Evolutionary conservation across 805 yeast genomes (phyloP).

Genomic region (Saturnispora gosingensis): DNA sequence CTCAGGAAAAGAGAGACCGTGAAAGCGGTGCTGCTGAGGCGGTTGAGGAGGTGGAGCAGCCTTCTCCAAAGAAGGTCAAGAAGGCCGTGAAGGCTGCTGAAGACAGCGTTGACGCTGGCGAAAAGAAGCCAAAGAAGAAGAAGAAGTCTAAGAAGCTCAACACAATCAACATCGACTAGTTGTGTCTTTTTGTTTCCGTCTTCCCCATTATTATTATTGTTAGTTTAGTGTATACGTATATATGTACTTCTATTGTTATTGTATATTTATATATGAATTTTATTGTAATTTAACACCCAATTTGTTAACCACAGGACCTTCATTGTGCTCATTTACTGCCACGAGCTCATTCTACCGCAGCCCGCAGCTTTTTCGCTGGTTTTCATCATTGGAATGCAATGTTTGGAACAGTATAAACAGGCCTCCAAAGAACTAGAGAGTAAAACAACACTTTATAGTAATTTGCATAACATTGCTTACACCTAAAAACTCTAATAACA

Average conservation of each 20-base stretch:
- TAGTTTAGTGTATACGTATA: not conserved
- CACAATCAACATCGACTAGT: not conserved
- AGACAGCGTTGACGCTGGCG: constrained; percentile 1
- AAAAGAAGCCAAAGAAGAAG: constrained; percentile 37
- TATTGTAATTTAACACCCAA: not conserved
- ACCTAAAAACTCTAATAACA: too few species aligned
- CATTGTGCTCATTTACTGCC: not conserved
- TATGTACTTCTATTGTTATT: constrained; percentile 1
- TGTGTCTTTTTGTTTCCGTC: not conserved
- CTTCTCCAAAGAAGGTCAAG: not conserved
- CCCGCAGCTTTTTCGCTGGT: too few species aligned
- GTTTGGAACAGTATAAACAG: too few species aligned
- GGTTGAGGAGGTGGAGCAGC: not conserved
- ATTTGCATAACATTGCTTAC: too few species aligned
- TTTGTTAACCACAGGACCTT: too few species aligned
- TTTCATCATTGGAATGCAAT: too few species aligned
- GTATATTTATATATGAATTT: not conserved
- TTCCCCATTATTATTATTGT: not conserved
- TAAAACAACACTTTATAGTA: too few species aligned
- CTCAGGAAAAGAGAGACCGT: not conserved
- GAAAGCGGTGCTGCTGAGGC: not conserved
- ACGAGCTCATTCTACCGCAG: not conserved
- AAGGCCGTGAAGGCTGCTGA: constrained; percentile 2
- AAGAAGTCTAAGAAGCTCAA: constrained; percentile 34
- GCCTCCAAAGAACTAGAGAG: too few species aligned